Conservation (phyloP, 2,329 filamentous ascomycete species). For the Paecilomyces variotii region DNA sequence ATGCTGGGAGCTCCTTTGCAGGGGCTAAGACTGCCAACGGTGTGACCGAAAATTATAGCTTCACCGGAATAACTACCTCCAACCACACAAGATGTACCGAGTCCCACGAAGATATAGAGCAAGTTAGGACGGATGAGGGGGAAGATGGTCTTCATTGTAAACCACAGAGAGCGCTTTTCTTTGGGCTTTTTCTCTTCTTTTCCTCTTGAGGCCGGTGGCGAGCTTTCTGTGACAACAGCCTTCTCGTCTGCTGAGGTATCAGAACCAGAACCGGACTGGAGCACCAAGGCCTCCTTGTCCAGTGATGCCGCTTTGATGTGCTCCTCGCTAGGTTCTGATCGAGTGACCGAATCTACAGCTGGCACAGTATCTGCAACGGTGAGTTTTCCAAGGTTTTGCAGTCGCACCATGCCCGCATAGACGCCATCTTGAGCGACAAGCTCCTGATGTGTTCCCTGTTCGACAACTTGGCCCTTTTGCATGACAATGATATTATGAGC, state of each 20-base stretch:
- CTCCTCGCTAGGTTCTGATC: background rate
- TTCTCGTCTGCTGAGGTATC: background rate
- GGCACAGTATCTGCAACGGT: background rate
- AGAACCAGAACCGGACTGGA: background rate
- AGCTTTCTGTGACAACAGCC: background rate
- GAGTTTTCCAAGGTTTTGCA: constrained; percentile 29
- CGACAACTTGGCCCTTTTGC: constrained; percentile 23
- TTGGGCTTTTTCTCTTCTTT: constrained; percentile 1
- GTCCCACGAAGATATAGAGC: constrained; percentile 34
- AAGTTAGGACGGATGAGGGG: constrained; percentile 36
- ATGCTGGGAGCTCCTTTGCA: constrained; percentile 41
- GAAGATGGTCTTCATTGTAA: constrained; percentile 22
- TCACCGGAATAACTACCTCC: constrained; percentile 47
- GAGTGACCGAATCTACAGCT: background rate
- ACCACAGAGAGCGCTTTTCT: constrained; percentile 13
- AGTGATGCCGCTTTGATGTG: background rate
- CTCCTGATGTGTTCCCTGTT: constrained; percentile 25
- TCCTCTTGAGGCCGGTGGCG: background rate
- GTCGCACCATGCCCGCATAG: constrained; percentile 43
- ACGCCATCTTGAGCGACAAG: constrained; percentile 28
- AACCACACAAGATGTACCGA: constrained; percentile 42
- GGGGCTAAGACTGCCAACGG: constrained; percentile 43
- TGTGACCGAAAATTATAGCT: constrained; percentile 48
- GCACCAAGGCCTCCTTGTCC: background rate
- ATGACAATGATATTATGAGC: constrained; percentile 32